Evolutionary conservation across 352 stramenopile genomes (phyloP).

Genomic region (Phytopythium cucurbitacearum): DNA sequence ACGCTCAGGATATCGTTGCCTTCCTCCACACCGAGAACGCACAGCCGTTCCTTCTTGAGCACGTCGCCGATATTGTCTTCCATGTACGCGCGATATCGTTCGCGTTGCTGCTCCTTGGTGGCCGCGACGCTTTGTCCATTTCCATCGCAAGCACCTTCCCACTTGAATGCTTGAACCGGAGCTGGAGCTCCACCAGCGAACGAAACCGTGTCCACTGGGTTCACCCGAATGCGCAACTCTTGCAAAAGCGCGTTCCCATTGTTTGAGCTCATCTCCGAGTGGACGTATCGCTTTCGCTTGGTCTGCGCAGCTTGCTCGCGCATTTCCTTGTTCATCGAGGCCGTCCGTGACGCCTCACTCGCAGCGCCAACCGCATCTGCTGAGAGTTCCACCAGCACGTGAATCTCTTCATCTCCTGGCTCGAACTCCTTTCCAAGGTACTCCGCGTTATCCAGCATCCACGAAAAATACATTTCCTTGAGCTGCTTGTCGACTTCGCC

Average conservation of each 20-base stretch:
- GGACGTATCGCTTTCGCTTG: constrained; percentile 6
- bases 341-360: too few relatives aligned
- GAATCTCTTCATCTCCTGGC: neutral
- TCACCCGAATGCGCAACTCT: too few relatives aligned
- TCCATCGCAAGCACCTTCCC: neutral
- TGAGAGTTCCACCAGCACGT: constrained; percentile 1
- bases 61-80: constrained; percentile 31
- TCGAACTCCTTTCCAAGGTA: constrained; percentile 2
- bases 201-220: too few relatives aligned
- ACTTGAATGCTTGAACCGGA: neutral
- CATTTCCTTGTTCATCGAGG: constrained; percentile 1
- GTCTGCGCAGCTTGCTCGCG: constrained; percentile 9
- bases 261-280: too few relatives aligned
- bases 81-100: constrained; percentile 26
- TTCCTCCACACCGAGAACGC: constrained; percentile 28
- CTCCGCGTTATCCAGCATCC: constrained; percentile 14
- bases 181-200: neutral
- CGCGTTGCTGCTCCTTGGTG: constrained; percentile 8
- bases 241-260: too few relatives aligned
- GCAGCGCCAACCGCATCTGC: neutral
- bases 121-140: neutral
- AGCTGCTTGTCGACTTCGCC: constrained; percentile 8
- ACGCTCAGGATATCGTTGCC: constrained; percentile 22
- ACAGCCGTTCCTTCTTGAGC: constrained; percentile 27
- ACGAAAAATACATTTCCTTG: constrained; percentile 11